A percentile compares a stretch with the other conserved stretches of the same genome.
Conservation (phyloP, 352 stramenopile genomes). For the Globisporangium emineosum region DNA sequence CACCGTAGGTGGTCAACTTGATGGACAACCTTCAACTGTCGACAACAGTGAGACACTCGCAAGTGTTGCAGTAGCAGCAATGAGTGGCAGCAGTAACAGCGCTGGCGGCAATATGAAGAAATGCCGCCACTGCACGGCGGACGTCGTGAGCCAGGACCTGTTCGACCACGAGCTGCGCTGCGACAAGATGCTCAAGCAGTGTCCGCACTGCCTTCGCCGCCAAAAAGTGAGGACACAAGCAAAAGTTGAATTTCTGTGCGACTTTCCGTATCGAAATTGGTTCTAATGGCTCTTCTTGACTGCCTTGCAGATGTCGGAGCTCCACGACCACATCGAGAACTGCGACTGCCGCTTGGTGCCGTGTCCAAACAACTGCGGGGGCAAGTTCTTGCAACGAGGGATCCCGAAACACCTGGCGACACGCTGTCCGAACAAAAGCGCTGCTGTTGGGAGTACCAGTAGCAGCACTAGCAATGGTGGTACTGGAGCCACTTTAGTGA, state of each 20-base stretch:
- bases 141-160: slow-evolving; percentile 43
- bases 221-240: slow-evolving; percentile 51
- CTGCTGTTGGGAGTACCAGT: not conserved
- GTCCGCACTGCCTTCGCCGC: slow-evolving; percentile 71
- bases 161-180: slow-evolving; percentile 75
- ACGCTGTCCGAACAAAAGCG: slow-evolving; percentile 48
- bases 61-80: not conserved
- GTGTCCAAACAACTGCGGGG: slow-evolving; percentile 73
- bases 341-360: slow-evolving; percentile 77
- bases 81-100: not conserved
- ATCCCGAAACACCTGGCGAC: slow-evolving; percentile 75
- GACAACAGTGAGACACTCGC: not conserved
- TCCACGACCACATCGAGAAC: slow-evolving; percentile 80
- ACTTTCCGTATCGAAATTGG: not conserved
- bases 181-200: slow-evolving; percentile 82
- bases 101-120: slow-evolving; percentile 36
- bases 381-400: slow-evolving; percentile 76
- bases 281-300: not conserved
- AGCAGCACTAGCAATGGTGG: not conserved
- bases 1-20: not conserved
- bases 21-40: not conserved
- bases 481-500: no score
- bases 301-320: slow-evolving; percentile 43
- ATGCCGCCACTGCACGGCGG: slow-evolving; percentile 57
- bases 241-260: not conserved